Conservation (phyloP, 1,139 yeast species). For the Candida mesenterica region DNA sequence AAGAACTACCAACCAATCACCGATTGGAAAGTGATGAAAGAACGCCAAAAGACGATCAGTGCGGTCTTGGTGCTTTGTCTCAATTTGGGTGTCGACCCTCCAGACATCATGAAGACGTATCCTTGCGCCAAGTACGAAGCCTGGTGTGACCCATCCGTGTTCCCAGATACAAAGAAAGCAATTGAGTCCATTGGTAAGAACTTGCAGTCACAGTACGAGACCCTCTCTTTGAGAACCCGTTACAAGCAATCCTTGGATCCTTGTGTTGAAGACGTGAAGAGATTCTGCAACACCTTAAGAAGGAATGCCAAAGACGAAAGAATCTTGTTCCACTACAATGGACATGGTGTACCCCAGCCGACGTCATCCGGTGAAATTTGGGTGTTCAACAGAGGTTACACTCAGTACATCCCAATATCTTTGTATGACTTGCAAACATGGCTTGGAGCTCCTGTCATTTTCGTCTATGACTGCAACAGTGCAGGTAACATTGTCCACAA, state of each 20-base stretch:
- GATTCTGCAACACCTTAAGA: conserved; percentile 85
- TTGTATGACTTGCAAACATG: conserved; percentile 91
- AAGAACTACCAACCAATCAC: conserved; percentile 65
- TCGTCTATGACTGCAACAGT: conserved; percentile 90
- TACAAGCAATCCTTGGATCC: conserved; percentile 93
- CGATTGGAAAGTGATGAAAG: conserved; percentile 91
- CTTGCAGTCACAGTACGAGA: conserved; percentile 85
- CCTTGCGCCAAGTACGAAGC: conserved; percentile 94
- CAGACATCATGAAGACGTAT: conserved; percentile 89
- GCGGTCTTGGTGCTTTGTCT: conserved; percentile 90
- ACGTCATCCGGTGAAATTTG: conserved; percentile 97
- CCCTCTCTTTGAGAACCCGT: conserved; percentile 80
- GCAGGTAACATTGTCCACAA: conserved; percentile 93
- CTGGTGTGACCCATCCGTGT: conserved; percentile 88
- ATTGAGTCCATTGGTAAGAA: conserved; percentile 88
- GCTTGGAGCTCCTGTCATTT: conserved; percentile 97
- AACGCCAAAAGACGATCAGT: conserved; percentile 89
- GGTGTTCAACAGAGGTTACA: conserved; percentile 96
- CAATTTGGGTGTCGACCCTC: conserved; percentile 95
- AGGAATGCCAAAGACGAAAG: conserved; percentile 91
- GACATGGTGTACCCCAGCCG: conserved; percentile 98
- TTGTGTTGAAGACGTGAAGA: conserved; percentile 90
- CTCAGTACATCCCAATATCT: conserved; percentile 95
- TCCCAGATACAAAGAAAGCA: conserved; percentile 86
- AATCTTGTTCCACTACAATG: conserved; percentile 90